Evolutionary conservation across 2,329 filamentous ascomycete species (phyloP), one percentile per base, ranked within the genome.

Genomic region (Penicillium crustosum): DNA sequence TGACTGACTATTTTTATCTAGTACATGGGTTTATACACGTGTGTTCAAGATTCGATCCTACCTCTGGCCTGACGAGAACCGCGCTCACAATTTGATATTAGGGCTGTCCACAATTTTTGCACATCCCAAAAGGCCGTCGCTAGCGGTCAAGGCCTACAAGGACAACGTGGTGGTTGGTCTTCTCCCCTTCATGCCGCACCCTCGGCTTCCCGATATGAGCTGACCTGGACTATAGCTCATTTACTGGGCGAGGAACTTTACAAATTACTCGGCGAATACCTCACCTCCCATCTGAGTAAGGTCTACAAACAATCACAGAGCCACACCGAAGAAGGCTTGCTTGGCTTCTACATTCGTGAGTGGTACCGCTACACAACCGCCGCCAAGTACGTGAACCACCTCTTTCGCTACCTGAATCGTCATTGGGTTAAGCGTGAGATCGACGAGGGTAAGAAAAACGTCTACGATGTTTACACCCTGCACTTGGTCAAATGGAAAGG

Each of bases 361-460:
- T 99, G 94, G 94, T 87, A 89, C 65, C 86, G 94, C 60, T 99
- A 97, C 78, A 99, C 94, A 2, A 91, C 90, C 15, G 93, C 94
- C 1, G 94, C 93, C 59, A 96, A 95, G 76, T 99, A 96, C 78
- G 94, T 97, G 74, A 95, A 99, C 76, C 93, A 99, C 73, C 81
- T 99, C 8, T 99, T 99, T 81, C 83, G 89, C 53, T 99, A 99
- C 72, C 85, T 99, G 27, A 99, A 99, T 72, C 86, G 94, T 31
- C 94, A 99, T 77, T 99, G 95, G 94, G 94, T 99, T 2, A 99
- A 97, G 82, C 85, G 94, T 31, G 94, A 99, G 78, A 96, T 99
- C 78, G 94, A 99, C 63, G 94, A 99, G 75, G 94, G 94, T 35
- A 97, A 99, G 79, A 97, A 97, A 81, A 90, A 93, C 69, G 90